phyloP scores from a whole-genome alignment of 768 basidiomycete genomes.

The Chalciporus sphaerocephalus region DNA sequence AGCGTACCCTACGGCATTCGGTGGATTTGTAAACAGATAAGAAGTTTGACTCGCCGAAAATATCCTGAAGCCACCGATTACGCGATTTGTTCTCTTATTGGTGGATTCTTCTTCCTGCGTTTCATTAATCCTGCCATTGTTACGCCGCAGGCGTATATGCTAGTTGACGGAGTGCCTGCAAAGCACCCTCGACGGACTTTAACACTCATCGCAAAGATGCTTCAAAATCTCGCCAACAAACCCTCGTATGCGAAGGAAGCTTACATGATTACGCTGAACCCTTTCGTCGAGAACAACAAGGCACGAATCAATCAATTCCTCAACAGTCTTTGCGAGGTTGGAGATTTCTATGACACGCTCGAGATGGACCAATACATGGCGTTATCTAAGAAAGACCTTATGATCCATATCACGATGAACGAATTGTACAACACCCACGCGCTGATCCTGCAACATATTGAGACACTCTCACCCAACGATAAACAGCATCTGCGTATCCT shows the following conservation, averaged over 20 bases:
- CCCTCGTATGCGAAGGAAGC: slow-evolving; percentile 96
- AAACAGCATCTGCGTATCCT: slow-evolving; percentile 96
- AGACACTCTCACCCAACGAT: slow-evolving; percentile 92
- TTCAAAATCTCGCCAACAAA: slow-evolving; percentile 98
- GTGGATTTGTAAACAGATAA: slow-evolving; percentile 99
- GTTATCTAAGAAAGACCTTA: slow-evolving; percentile 95
- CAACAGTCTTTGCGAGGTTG: slow-evolving; percentile 95
- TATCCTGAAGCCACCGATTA: slow-evolving; percentile 99
- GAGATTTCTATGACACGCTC: slow-evolving; percentile 97
- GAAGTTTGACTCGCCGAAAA: slow-evolving; percentile 92
- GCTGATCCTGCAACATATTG: slow-evolving; percentile 90
- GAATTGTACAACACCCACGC: slow-evolving; percentile 99
- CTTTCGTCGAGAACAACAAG: slow-evolving; percentile 98
- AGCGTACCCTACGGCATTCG: slow-evolving; percentile 98
- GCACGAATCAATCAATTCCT: slow-evolving; percentile 96
- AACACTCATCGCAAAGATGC: slow-evolving; percentile 98
- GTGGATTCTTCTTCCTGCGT: slow-evolving; percentile 99
- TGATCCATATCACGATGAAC: slow-evolving; percentile 97
- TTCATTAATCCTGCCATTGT: slow-evolving; percentile 99
- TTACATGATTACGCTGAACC: slow-evolving; percentile 98
- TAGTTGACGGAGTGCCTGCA: slow-evolving; percentile 95
- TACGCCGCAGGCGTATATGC: slow-evolving; percentile 99
- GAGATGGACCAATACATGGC: slow-evolving; percentile 99
- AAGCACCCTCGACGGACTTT: slow-evolving; percentile 96
- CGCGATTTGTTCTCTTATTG: slow-evolving; percentile 96